A percentile compares a stretch with the other conserved stretches of the same genome.
These are phyloP conservation scores for Pythium volutum DNA, from an alignment of 352 stramenopile species.

Conservation along the genomic window DNA sequence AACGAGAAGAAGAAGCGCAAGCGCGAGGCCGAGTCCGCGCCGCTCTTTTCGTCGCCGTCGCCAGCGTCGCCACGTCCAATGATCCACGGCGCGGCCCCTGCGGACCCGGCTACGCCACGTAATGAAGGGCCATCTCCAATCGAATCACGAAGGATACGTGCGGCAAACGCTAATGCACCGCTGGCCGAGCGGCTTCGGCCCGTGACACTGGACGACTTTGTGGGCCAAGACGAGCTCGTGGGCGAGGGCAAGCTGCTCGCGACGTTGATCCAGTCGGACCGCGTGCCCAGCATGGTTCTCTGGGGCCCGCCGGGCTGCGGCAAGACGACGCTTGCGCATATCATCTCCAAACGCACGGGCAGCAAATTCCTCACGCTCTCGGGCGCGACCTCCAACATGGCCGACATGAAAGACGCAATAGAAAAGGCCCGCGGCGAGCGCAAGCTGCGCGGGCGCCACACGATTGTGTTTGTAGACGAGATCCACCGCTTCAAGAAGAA, in stretches of 20 bases:
- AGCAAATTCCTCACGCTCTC: conserved; percentile 77
- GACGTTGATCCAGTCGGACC: conserved; percentile 59
- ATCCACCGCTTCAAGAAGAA: conserved; percentile 90
- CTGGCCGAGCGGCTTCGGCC: conserved; percentile 79
- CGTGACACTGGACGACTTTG: conserved; percentile 49
- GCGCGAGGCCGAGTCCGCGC: conserved; percentile 12
- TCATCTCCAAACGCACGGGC: conserved; percentile 64
- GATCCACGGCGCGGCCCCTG: not conserved
- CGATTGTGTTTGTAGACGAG: conserved; percentile 87
- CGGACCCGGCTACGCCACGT: not conserved
- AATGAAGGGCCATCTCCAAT: not conserved
- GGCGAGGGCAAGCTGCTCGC: conserved; percentile 55
- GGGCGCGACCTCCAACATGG: conserved; percentile 62
- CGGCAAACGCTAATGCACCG: conserved; percentile 31
- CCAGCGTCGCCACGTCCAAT: not conserved
- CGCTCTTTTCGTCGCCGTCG: not conserved
- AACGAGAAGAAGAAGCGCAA: conserved; percentile 59
- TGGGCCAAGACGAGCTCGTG: conserved; percentile 70
- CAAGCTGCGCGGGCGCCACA: conserved; percentile 58
- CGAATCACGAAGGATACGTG: not conserved
- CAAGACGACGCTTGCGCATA: conserved; percentile 81
- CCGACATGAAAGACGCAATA: conserved; percentile 73
- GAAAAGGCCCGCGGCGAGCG: conserved; percentile 65
- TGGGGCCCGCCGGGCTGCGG: conserved; percentile 85
- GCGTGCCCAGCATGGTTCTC: conserved; percentile 83